Conservation (phyloP, 176 grass and related monocot genomes). For the Carex kokanica region DNA sequence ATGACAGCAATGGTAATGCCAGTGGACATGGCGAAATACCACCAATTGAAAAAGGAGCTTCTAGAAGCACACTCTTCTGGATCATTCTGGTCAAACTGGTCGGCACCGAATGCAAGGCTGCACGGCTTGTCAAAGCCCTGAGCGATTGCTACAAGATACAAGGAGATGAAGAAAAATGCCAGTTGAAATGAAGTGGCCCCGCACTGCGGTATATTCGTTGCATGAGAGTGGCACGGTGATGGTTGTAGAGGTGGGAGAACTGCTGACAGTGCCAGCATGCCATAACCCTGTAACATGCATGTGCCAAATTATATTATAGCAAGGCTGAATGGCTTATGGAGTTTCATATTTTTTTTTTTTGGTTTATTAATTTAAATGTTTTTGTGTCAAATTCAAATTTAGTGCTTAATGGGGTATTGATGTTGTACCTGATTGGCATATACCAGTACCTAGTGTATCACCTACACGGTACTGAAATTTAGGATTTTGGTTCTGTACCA, state of each 20-base stretch:
- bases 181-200: conserved; percentile 18
- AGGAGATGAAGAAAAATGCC: conserved; percentile 28
- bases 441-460: too few relatives aligned
- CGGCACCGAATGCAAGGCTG: conserved; percentile 29
- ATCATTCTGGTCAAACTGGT: conserved; percentile 27
- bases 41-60: conserved; percentile 38
- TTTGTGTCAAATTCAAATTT: not conserved
- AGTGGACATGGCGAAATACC: conserved; percentile 21
- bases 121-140: conserved; percentile 32
- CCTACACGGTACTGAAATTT: too few relatives aligned
- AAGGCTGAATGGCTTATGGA: not conserved
- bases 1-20: conserved; percentile 19
- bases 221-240: not conserved
- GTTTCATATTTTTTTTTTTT: not conserved
- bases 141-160: conserved; percentile 20
- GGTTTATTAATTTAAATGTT: not conserved
- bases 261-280: conserved; percentile 47
- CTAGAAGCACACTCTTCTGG: conserved; percentile 5
- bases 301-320: not conserved
- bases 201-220: not conserved
- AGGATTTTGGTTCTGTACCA: too few relatives aligned
- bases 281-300: conserved; percentile 26
- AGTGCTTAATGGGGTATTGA: not conserved
- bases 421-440: too few relatives aligned
- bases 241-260: conserved; percentile 9